Evolutionary conservation across 2,329 filamentous ascomycete species (phyloP), one percentile per base, ranked within the genome.

Genomic region (Hypoxylon sp.): DNA sequence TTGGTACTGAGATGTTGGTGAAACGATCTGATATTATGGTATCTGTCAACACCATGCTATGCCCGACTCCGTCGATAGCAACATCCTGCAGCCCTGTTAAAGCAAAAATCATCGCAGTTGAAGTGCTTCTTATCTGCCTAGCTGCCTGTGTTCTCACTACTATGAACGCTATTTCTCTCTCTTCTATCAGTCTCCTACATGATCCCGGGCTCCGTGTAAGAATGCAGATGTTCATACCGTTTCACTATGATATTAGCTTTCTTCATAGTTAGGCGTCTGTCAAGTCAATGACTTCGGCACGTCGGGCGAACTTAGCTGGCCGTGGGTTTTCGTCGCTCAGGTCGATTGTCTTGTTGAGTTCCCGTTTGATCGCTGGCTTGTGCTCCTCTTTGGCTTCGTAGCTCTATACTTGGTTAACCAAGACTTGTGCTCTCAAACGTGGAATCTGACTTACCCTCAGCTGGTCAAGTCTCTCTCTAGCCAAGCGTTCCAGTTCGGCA

Each of bases 391-490:
- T 68, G 27, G 55, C 50, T 38, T 45, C 54, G 2, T 37, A 29
- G 1, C 24, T 17, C 62, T 68, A 10, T 0, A 35, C 8, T 27
- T 18, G 20, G 10, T 57, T 42, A 51, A n/a, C 18, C 35, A n/a
- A 11, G 4, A n/a, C 3, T 13, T 26, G 7, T 17, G n/a, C 11
- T 10, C 11, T 18, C 6, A 9, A 11, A 26, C 33, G 10, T n/a
- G 33, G 2, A 4, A 24, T 24, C n/a, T 17, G 6, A 50, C 58
- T 46, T 55, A 73, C 73, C 38, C 58, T 61, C 10, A 71, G 56
- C 48, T 73, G 63, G 4, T 66, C 57, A 1, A 73, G 64, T 15
- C 68, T 64, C 49, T 73, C 70, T 31, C 58, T 23, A 0, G 72
- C 73, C 4, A 74, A 53, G 3, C 61, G 60, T 33, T 67, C 59